These are phyloP conservation scores for Bipolaris cookei DNA, from an alignment of 2,329 filamentous ascomycete genomes.

Conservation along the genomic window DNA sequence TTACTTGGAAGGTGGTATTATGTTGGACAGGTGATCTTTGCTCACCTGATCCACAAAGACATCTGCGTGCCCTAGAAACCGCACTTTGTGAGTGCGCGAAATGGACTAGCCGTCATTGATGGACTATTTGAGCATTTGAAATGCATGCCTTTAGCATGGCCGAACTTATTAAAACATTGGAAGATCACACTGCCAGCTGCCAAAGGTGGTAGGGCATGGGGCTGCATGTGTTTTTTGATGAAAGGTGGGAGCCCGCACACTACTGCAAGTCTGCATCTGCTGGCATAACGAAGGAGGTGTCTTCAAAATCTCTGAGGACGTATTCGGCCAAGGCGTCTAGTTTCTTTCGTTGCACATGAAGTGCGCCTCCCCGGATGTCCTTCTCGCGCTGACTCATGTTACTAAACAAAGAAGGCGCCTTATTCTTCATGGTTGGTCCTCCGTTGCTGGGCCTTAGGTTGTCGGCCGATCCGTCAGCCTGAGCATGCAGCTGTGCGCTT, in stretches of 20 bases:
- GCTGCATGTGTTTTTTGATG: neutral
- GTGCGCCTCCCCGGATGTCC: conserved; percentile 48
- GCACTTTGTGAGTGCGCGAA: neutral
- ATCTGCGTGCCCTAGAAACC: neutral
- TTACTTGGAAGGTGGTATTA: neutral
- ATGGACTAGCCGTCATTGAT: neutral
- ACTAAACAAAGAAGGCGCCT: conserved; percentile 44
- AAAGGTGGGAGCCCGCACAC: neutral
- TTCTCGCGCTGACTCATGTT: conserved; percentile 47
- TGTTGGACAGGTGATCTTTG: neutral
- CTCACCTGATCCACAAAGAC: neutral
- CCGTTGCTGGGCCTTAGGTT: conserved; percentile 7
- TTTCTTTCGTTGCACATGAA: conserved; percentile 58
- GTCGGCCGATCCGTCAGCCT: conserved; percentile 12
- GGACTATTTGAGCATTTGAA: neutral
- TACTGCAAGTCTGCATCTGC: conserved; percentile 49
- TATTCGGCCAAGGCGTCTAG: conserved; percentile 55
- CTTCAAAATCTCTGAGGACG: conserved; percentile 53
- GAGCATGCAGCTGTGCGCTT: conserved; percentile 10
- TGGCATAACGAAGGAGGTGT: conserved; percentile 57
- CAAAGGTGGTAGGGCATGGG: neutral
- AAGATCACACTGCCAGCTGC: neutral
- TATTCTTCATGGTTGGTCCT: conserved; percentile 21
- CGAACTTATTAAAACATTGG: neutral
- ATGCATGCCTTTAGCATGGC: neutral